These are phyloP conservation scores for Pichia kluyveri DNA, from an alignment of 805 yeast species.

Conservation along the genomic window DNA sequence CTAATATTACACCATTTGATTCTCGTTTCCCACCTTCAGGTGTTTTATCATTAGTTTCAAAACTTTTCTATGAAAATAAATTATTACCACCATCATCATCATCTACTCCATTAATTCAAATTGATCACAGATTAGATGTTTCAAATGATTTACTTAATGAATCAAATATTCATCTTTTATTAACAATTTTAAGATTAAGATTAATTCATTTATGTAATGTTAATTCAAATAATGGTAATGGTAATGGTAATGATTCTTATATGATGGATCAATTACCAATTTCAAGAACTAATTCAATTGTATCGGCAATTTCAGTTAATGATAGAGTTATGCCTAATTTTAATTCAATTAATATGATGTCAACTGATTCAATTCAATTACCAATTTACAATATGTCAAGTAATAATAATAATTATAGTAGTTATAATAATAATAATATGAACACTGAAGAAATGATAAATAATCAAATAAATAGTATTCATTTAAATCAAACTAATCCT, in stretches of 20 bases:
- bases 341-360: background rate
- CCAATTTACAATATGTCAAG: background rate
- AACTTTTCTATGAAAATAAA: slow-evolving; percentile 33
- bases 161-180: slow-evolving; percentile 17
- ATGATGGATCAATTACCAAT: slow-evolving; percentile 8
- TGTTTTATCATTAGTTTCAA: slow-evolving; percentile 49
- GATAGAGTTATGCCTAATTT: slow-evolving; percentile 3
- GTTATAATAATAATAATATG: no score
- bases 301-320: slow-evolving; percentile 2
- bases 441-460: background rate
- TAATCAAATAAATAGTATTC: no score
- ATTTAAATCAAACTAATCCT: no score
- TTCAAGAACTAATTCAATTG: slow-evolving; percentile 6
- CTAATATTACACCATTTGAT: slow-evolving; percentile 62
- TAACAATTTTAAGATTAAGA: slow-evolving; percentile 25
- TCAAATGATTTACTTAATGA: slow-evolving; percentile 23
- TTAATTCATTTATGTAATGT: slow-evolving; percentile 24
- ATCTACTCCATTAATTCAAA: slow-evolving; percentile 6
- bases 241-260: background rate
- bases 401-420: no score
- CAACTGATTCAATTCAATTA: background rate
- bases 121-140: slow-evolving; percentile 19
- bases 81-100: no score
- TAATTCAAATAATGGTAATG: background rate
- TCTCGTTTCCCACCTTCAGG: slow-evolving; percentile 61